Conservation (phyloP, 306 rosid genomes). For the Prunus kanzakura region DNA sequence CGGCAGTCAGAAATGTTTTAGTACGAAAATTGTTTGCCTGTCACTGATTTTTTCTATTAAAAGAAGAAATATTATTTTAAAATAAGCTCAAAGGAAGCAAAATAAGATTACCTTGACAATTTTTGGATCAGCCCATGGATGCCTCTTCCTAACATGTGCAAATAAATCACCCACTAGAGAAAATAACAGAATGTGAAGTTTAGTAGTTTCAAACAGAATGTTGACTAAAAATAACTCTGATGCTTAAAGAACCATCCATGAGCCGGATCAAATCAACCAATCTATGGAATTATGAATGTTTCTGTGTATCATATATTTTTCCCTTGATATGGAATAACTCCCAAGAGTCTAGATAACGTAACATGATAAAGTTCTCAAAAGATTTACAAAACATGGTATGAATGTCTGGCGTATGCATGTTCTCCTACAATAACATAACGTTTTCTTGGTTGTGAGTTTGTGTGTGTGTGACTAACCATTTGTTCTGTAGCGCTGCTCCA, state of each 20-base stretch:
- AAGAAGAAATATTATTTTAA: neutral
- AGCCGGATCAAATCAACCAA: neutral
- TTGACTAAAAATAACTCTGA: neutral
- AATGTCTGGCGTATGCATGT: neutral
- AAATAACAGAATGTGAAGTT: neutral
- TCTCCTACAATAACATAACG: neutral
- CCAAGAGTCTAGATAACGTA: neutral
- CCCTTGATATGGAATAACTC: no score
- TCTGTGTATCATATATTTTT: no score
- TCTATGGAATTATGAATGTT: neutral
- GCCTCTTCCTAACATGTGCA: conserved; percentile 77
- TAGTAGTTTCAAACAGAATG: neutral
- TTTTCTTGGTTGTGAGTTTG: neutral
- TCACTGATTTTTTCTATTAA: neutral
- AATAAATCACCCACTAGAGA: conserved; percentile 82
- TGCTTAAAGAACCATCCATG: neutral
- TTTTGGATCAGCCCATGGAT: conserved; percentile 97
- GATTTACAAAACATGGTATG: neutral
- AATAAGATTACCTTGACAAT: conserved; percentile 67
- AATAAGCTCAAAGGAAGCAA: neutral
- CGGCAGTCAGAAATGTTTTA: neutral
- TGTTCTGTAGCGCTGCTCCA: conserved; percentile 73
- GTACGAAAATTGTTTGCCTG: neutral
- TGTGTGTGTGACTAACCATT: conserved; percentile 44
- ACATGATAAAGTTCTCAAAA: neutral